Evolutionary conservation across 2,329 filamentous ascomycete species (phyloP).

Genomic region (Phaeoacremonium minimum): DNA sequence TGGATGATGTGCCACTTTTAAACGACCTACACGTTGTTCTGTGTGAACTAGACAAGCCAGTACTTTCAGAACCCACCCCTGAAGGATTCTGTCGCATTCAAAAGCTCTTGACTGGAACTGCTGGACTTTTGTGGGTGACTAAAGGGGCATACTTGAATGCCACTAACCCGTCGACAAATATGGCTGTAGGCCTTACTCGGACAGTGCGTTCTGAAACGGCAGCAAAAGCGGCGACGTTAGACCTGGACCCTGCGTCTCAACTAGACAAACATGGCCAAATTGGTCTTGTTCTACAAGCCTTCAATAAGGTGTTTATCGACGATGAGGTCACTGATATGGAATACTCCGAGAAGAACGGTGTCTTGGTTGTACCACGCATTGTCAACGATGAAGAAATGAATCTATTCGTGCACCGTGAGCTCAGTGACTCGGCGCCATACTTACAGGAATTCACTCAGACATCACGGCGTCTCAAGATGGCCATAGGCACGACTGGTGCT

Average conservation of each 20-base stretch:
- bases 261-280: conserved; percentile 9
- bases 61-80: conserved; percentile 12
- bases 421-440: conserved; percentile 12
- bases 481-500: neutral
- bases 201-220: conserved; percentile 18
- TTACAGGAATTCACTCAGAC: conserved; percentile 11
- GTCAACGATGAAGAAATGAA: conserved; percentile 16
- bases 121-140: conserved; percentile 30
- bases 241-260: conserved; percentile 13
- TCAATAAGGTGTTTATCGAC: conserved; percentile 9
- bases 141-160: conserved; percentile 25
- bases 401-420: conserved; percentile 14
- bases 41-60: conserved; percentile 12
- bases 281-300: conserved; percentile 13
- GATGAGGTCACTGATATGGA: conserved; percentile 16
- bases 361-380: conserved; percentile 17
- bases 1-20: conserved; percentile 8
- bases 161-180: conserved; percentile 16
- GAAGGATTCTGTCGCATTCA: conserved; percentile 13
- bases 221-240: conserved; percentile 15
- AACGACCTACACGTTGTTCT: conserved; percentile 16
- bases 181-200: conserved; percentile 18
- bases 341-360: conserved; percentile 17
- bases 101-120: conserved; percentile 12
- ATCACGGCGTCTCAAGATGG: conserved; percentile 1